These are phyloP conservation scores for Xylaria venustula DNA, from an alignment of 495 filamentous ascomycete species.

Conservation along the genomic window DNA sequence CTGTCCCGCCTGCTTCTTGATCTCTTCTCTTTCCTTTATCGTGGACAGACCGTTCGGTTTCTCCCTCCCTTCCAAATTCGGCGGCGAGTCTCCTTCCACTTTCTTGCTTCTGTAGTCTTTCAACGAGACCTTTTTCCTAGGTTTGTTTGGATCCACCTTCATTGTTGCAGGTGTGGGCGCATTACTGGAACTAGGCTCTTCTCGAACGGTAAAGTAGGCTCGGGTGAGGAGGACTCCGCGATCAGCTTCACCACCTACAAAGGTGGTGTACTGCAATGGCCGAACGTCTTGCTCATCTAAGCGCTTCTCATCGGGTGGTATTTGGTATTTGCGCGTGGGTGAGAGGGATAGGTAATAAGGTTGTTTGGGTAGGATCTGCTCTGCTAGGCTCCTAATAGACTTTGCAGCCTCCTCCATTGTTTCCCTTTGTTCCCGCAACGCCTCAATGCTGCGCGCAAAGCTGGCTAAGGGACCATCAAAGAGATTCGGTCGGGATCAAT, in stretches of 20 bases:
- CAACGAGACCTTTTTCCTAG: slow-evolving; percentile 42
- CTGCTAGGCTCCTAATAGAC: slow-evolving; percentile 41
- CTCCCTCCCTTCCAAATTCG: slow-evolving; percentile 19
- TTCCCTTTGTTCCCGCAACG: slow-evolving; percentile 32
- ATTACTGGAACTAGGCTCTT: slow-evolving; percentile 32
- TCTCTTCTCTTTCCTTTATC: slow-evolving; percentile 21
- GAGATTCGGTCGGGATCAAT: background rate
- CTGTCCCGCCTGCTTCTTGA: slow-evolving; percentile 15
- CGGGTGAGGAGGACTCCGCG: slow-evolving; percentile 47
- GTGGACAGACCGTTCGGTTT: slow-evolving; percentile 8
- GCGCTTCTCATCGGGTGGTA: slow-evolving; percentile 34
- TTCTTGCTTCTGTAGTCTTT: slow-evolving; percentile 48
- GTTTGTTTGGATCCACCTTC: slow-evolving; percentile 40
- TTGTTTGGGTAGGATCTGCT: slow-evolving; percentile 41
- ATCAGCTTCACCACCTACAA: slow-evolving; percentile 39
- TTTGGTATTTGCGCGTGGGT: slow-evolving; percentile 34
- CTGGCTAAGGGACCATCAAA: slow-evolving; percentile 17
- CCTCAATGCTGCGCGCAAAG: slow-evolving; percentile 29
- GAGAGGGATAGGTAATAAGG: slow-evolving; percentile 45
- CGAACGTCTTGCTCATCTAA: slow-evolving; percentile 37
- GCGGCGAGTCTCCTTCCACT: slow-evolving; percentile 38
- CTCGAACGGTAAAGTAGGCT: slow-evolving; percentile 41
- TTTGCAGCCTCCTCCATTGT: slow-evolving; percentile 52
- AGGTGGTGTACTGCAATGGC: slow-evolving; percentile 44
- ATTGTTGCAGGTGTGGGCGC: slow-evolving; percentile 22